phyloP scores from a whole-genome alignment of 148 eudicot genomes.

The Arctostaphylos glauca region DNA sequence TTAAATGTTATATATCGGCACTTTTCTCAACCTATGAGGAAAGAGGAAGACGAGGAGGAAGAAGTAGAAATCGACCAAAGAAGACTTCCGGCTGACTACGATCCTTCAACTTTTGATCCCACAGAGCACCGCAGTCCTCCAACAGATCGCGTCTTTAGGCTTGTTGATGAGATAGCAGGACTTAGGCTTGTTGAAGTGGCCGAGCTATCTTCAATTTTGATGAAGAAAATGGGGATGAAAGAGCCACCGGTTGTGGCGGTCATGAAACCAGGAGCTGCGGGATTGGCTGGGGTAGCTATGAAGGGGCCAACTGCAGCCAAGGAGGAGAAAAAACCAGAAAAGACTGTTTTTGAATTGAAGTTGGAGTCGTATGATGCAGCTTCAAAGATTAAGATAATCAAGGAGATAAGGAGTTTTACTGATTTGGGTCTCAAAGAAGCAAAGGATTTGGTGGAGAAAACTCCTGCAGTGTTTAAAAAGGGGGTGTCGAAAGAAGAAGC shows the following conservation, averaged over 20 bases:
- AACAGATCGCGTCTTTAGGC: constrained; percentile 71
- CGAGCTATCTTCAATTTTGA: constrained; percentile 57
- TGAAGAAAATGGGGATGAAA: constrained; percentile 76
- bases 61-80: constrained; percentile 83
- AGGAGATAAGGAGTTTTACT: constrained; percentile 74
- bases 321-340: constrained; percentile 69
- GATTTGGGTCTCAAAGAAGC: constrained; percentile 94
- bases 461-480: constrained; percentile 67
- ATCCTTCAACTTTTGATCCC: constrained; percentile 81
- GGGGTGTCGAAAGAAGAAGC: constrained; percentile 90
- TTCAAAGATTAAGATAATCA: constrained; percentile 82
- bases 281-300: constrained; percentile 45
- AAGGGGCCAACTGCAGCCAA: constrained; percentile 39
- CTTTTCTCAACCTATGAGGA: constrained; percentile 55
- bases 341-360: constrained; percentile 83
- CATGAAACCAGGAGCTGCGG: constrained; percentile 75
- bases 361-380: constrained; percentile 79
- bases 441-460: constrained; percentile 92
- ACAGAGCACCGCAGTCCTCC: constrained; percentile 78
- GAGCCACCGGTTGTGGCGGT: constrained; percentile 70
- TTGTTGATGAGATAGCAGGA: constrained; percentile 75
- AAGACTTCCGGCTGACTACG: constrained; percentile 86
- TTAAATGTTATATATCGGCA: constrained; percentile 33
- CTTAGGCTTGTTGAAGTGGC: constrained; percentile 65
- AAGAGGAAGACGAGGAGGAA: constrained; percentile 54